These are phyloP conservation scores for Ogataea salicorniae DNA, from an alignment of 805 yeast species.

Conservation along the genomic window DNA sequence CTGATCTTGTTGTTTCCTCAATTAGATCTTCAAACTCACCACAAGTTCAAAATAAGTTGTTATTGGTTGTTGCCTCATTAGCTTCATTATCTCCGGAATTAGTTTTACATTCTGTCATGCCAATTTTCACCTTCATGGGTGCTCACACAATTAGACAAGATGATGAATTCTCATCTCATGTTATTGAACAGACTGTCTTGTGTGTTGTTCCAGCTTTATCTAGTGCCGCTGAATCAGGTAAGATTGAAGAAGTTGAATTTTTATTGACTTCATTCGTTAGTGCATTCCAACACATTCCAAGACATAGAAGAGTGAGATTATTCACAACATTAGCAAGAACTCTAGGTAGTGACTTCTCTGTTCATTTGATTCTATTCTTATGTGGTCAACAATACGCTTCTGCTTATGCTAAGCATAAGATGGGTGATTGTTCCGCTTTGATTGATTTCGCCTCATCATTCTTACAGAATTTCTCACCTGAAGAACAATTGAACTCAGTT, in stretches of 20 bases:
- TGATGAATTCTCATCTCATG: slow-evolving; percentile 90
- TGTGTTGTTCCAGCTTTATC: slow-evolving; percentile 90
- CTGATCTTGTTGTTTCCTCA: slow-evolving; percentile 86
- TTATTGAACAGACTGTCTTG: slow-evolving; percentile 84
- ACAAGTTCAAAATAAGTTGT: slow-evolving; percentile 85
- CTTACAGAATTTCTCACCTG: slow-evolving; percentile 59
- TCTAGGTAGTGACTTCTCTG: slow-evolving; percentile 59
- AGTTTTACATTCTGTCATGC: slow-evolving; percentile 95
- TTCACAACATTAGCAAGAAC: slow-evolving; percentile 76
- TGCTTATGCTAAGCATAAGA: slow-evolving; percentile 48
- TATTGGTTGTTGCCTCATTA: slow-evolving; percentile 79
- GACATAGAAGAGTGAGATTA: slow-evolving; percentile 87
- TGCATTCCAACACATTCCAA: slow-evolving; percentile 92
- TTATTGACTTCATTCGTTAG: slow-evolving; percentile 84
- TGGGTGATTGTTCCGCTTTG: slow-evolving; percentile 60
- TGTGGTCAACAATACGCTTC: slow-evolving; percentile 74
- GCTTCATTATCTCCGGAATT: slow-evolving; percentile 89
- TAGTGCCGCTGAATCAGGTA: slow-evolving; percentile 37
- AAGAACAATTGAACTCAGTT: slow-evolving; percentile 60
- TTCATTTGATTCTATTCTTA: slow-evolving; percentile 69
- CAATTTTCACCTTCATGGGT: slow-evolving; percentile 99
- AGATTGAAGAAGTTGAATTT: slow-evolving; percentile 69
- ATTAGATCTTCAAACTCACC: slow-evolving; percentile 88
- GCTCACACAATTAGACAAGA: slow-evolving; percentile 96
- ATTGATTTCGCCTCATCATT: slow-evolving; percentile 71